These are phyloP conservation scores for Fraxinus anomala DNA, from an alignment of 257 asterid genomes.

Conservation along the genomic window DNA sequence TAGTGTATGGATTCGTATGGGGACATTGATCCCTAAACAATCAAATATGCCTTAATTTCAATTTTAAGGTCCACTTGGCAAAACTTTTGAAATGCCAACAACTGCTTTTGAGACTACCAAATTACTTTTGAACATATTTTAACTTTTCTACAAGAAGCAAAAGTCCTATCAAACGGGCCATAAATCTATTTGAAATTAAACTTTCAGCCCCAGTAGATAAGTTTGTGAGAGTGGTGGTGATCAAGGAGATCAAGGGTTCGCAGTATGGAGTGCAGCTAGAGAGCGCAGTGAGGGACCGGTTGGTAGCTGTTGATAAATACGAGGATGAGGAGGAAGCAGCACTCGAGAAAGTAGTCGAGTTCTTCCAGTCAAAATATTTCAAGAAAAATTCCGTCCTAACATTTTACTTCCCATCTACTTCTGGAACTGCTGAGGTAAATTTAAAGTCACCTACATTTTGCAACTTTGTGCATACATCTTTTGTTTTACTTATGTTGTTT, in stretches of 20 bases:
- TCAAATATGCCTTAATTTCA: not conserved
- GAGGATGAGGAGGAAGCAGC: constrained; percentile 89
- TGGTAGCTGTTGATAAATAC: constrained; percentile 70
- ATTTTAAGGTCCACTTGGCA: no score
- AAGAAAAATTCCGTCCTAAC: constrained; percentile 57
- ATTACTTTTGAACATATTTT: no score
- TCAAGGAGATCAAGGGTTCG: constrained; percentile 95
- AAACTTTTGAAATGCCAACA: no score
- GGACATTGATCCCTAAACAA: no score
- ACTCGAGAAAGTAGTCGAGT: constrained; percentile 54
- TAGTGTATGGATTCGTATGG: no score
- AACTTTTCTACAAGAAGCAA: no score
- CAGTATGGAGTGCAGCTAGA: constrained; percentile 87
- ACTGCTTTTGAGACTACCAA: no score
- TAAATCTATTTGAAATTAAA: not conserved
- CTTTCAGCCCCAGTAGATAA: constrained; percentile 75
- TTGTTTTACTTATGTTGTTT: not conserved
- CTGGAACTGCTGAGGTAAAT: constrained; percentile 50
- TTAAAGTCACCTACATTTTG: not conserved
- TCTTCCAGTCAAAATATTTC: constrained; percentile 75
- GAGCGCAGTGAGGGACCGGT: constrained; percentile 70
- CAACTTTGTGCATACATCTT: not conserved
- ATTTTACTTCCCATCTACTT: constrained; percentile 56
- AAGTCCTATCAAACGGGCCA: no score
- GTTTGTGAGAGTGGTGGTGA: constrained; percentile 72